These are phyloP conservation scores for Saprolegnia diclina DNA, from an alignment of 352 stramenopile species.

Conservation along the genomic window DNA sequence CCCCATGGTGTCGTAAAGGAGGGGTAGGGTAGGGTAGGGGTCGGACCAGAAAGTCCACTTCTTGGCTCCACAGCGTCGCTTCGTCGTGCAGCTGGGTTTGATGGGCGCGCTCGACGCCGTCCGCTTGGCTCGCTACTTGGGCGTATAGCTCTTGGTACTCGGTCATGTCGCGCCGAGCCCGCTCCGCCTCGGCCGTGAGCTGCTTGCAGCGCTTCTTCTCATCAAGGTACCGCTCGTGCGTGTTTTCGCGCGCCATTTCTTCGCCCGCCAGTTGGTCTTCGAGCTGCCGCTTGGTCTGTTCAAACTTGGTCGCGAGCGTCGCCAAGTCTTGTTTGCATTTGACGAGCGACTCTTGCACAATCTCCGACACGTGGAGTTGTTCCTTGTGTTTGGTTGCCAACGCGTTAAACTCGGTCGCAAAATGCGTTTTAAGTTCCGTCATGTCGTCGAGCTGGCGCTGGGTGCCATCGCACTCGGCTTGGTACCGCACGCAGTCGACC, in stretches of 20 bases:
- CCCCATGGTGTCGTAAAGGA: background rate
- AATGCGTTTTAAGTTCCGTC: background rate
- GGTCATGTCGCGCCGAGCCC: conserved; percentile 1
- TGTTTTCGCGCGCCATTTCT: conserved; percentile 56
- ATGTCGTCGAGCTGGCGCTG: background rate
- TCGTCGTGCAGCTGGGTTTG: background rate
- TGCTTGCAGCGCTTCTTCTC: conserved; percentile 70
- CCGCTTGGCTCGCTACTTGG: background rate
- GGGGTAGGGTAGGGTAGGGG: no score
- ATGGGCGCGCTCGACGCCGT: background rate
- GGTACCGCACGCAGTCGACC: background rate
- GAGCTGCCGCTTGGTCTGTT: conserved; percentile 66
- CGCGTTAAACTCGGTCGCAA: background rate
- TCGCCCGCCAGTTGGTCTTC: conserved; percentile 76
- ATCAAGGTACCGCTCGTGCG: conserved; percentile 69
- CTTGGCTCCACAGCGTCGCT: background rate
- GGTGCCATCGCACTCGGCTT: background rate
- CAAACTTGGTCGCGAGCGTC: conserved; percentile 29
- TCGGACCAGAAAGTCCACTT: background rate
- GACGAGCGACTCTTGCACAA: conserved; percentile 4
- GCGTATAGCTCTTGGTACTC: conserved; percentile 13
- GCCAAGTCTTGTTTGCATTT: conserved; percentile 14
- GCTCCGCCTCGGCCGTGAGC: conserved; percentile 42
- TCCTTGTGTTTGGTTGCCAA: conserved; percentile 6
- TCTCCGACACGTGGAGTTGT: conserved; percentile 9